A percentile compares a stretch with the other conserved stretches of the same genome.
Evolutionary conservation across 140 eudicot species (phyloP).

Genomic region (Flaveria floridana): DNA sequence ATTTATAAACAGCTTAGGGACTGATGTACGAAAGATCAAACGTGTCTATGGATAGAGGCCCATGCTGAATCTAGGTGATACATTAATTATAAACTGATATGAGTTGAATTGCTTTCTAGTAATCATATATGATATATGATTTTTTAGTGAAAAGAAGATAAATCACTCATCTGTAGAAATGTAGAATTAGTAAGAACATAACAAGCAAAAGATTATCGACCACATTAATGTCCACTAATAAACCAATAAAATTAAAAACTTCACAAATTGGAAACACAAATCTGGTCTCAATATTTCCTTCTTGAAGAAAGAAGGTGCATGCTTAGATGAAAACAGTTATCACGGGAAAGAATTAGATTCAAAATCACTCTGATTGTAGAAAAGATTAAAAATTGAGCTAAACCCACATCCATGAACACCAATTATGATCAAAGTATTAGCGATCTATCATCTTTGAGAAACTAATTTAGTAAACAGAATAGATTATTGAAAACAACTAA

Average conservation of each 20-base stretch:
- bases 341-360: neutral
- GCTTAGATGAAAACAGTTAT: too few relatives aligned
- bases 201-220: slow-evolving; percentile 5
- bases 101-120: neutral
- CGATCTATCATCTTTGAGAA: neutral
- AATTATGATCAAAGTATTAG: neutral
- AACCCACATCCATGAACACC: neutral
- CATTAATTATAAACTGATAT: neutral
- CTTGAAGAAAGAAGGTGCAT: too few relatives aligned
- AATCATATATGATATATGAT: neutral
- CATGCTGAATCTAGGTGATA: neutral
- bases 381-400: neutral
- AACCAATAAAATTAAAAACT: neutral
- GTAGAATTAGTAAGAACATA: slow-evolving; percentile 5
- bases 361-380: neutral
- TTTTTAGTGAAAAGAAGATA: neutral
- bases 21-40: neutral
- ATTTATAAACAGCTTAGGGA: neutral
- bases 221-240: slow-evolving; percentile 1
- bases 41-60: too few relatives aligned
- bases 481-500: neutral
- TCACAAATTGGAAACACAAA: neutral
- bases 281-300: too few relatives aligned
- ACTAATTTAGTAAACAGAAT: neutral
- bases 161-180: neutral